Evolutionary conservation across 139 green algal genomes (phyloP), one percentile per base, ranked within the genome.

Genomic region (Coccomyxa sp.): DNA sequence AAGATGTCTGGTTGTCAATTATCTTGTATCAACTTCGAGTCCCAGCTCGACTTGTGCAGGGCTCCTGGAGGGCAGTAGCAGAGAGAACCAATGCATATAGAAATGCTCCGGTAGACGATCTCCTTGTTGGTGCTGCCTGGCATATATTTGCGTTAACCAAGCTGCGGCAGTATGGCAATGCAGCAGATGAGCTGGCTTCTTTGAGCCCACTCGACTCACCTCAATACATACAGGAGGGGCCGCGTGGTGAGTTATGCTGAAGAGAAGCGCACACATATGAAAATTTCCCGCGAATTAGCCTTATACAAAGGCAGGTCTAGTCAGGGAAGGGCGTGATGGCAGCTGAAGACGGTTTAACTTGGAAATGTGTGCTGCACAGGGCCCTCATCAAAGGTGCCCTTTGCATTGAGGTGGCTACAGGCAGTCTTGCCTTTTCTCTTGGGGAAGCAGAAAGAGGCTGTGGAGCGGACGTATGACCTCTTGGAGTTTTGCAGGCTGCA

Each of bases 381-480:
- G 4, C 67, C 12, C 11, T 13, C 13, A 18, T 85, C 82, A 9
- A 67, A 57, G 31, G 83, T 88, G 63, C 87, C 87, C 0, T 90
- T 88, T 82, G 82, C 79, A 18, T 76, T 90, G 63, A 81, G 84
- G 25, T 84, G 80, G 74, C 76, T 88, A 16, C 30, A 79, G 14
- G 82, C 84, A 13, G 82, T 87, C 38, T 30, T 85, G 32, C 76
- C 76, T 17, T 79, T 31, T 21, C 45, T 60, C 18, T 31, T 76
- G 74, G 82, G 82, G 9, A 27, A 38, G 32, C 58, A 75, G 58
- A n/a, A 66, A n/a, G 85, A 76, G 57, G 28, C 30, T 3, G 38
- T 85, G 1, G 75, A 86, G 23, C 28, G 27, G 13, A 80, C 83
- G 79, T 82, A 86, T 28, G 14, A 58, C 18, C 84, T 90, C 60